A percentile compares a stretch with the other conserved stretches of the same genome.
phyloP scores from a whole-genome alignment of 2,329 filamentous ascomycete species.

The Sporothrix sp. region DNA sequence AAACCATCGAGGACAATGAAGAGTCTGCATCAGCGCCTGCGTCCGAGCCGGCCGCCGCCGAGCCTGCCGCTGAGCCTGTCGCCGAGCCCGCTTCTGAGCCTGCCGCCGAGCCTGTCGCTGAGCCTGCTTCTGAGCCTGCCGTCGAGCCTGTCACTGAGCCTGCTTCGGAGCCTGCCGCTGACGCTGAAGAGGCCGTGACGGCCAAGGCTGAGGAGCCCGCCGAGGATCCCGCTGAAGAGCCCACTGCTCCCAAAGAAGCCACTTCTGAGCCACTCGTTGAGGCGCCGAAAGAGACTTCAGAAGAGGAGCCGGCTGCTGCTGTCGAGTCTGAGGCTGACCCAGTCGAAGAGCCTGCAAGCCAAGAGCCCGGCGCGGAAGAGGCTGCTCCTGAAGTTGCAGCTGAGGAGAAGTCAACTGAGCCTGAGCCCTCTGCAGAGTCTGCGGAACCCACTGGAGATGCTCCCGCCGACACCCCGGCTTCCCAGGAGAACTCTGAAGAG shows the following conservation, averaged over 20 bases:
- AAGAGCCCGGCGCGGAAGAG: too few relatives aligned
- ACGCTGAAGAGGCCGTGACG: background rate
- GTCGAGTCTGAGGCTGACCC: too few relatives aligned
- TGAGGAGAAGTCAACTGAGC: background rate
- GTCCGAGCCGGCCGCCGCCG: background rate
- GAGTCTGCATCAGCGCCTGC: background rate
- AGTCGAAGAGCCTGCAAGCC: too few relatives aligned
- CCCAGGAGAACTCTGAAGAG: background rate
- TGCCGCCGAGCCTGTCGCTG: background rate
- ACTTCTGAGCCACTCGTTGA: too few relatives aligned
- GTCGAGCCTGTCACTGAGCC: background rate
- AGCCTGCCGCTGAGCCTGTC: too few relatives aligned
- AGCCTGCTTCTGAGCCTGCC: background rate
- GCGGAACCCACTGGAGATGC: background rate
- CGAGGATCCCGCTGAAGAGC: too few relatives aligned
- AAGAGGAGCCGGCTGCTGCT: too few relatives aligned
- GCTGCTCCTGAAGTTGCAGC: background rate
- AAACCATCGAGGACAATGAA: too few relatives aligned
- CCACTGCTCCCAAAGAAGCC: too few relatives aligned
- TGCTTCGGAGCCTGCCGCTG: background rate
- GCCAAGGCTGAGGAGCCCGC: background rate
- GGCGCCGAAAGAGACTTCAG: too few relatives aligned
- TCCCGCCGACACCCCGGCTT: background rate
- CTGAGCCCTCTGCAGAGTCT: background rate
- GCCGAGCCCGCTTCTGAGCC: too few relatives aligned